phyloP scores from a whole-genome alignment of 768 basidiomycete genomes.

The Leucocoprinus leucothites region DNA sequence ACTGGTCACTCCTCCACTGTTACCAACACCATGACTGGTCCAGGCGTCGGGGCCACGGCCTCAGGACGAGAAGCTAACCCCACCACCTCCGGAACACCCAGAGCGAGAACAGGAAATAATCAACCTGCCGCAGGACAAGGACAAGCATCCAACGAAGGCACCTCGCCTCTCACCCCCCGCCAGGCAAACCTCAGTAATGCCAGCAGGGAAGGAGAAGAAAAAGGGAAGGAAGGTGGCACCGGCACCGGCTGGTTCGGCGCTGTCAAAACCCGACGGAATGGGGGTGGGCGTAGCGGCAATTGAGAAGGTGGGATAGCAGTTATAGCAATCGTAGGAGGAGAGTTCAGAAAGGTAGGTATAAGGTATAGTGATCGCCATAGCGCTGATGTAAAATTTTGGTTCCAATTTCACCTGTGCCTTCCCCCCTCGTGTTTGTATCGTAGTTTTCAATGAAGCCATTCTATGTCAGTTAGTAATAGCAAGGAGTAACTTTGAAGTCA shows the following conservation, averaged over 20 bases:
- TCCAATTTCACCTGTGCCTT: no score
- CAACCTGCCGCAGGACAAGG: not conserved
- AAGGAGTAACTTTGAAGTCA: no score
- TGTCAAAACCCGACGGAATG: constrained; percentile 10
- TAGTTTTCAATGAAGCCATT: no score
- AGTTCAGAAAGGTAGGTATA: not conserved
- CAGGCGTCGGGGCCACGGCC: constrained; percentile 10
- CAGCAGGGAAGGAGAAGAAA: constrained; percentile 9
- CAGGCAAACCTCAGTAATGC: constrained; percentile 5
- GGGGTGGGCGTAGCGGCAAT: not conserved
- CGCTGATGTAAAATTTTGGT: no score
- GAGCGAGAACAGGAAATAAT: constrained; percentile 9
- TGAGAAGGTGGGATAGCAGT: not conserved
- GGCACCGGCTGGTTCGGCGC: not conserved
- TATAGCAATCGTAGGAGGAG: not conserved
- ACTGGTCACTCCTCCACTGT: constrained; percentile 11
- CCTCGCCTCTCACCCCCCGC: constrained; percentile 10
- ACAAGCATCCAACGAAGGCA: constrained; percentile 3
- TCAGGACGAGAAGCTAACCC: constrained; percentile 1
- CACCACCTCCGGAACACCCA: constrained; percentile 13
- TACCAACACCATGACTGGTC: not conserved
- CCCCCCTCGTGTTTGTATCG: not conserved
- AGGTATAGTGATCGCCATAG: not conserved
- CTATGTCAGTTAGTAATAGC: no score
- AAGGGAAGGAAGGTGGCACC: constrained; percentile 5